phyloP scores from a whole-genome alignment of 1,284 basidiomycete genomes.

The Austroboletus olivaceoglutinosus region DNA sequence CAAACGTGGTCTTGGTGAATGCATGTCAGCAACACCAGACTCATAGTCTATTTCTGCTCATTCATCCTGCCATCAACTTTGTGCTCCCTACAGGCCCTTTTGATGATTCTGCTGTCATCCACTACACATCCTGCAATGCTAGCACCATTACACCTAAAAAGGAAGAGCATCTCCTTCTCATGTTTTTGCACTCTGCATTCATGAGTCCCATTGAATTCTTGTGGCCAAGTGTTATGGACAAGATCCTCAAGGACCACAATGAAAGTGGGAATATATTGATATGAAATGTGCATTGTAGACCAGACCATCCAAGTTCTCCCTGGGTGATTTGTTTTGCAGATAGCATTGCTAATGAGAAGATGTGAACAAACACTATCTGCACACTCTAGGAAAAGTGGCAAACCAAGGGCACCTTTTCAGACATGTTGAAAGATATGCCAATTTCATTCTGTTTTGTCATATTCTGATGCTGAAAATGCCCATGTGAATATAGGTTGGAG shows the following conservation, averaged over 20 bases:
- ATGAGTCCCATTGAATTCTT: constrained; percentile 23
- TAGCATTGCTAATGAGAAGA: constrained; percentile 10
- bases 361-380: constrained; percentile 16
- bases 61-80: constrained; percentile 26
- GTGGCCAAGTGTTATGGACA: constrained; percentile 11
- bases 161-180: constrained; percentile 22
- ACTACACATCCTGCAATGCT: constrained; percentile 23
- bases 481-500: constrained; percentile 18
- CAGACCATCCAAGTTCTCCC: constrained; percentile 3
- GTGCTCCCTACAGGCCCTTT: constrained; percentile 24
- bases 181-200: constrained; percentile 16
- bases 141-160: constrained; percentile 5
- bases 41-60: constrained; percentile 17
- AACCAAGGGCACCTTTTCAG: constrained; percentile 14
- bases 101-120: constrained; percentile 7
- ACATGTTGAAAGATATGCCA: constrained; percentile 20
- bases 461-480: neutral
- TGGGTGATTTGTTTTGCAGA: constrained; percentile 26
- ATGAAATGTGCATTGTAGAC: constrained; percentile 19
- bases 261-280: constrained; percentile 7
- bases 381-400: constrained; percentile 17
- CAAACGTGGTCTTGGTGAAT: neutral
- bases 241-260: constrained; percentile 16
- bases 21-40: neutral
- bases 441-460: neutral